These are phyloP conservation scores for Solanum verrucosum DNA, from an alignment of 257 asterid genomes.

Conservation along the genomic window DNA sequence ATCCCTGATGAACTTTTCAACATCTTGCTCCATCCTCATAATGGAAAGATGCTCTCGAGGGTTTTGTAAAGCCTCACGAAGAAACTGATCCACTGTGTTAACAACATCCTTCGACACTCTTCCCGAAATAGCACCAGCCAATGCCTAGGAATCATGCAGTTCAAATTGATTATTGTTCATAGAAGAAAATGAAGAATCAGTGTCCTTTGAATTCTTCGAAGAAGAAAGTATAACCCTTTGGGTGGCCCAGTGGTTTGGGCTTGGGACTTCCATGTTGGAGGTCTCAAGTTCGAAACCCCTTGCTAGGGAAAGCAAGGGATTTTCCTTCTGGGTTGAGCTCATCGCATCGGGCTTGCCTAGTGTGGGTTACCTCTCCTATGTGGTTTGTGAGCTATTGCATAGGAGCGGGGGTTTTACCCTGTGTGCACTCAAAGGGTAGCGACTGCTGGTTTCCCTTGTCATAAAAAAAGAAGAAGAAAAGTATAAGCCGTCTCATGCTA, in stretches of 20 bases:
- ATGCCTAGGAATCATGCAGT: conserved; percentile 16
- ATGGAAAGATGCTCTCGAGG: conserved; percentile 96
- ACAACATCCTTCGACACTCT: conserved; percentile 44
- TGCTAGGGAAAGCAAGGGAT: too few species aligned
- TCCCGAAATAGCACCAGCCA: conserved; percentile 1
- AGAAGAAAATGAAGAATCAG: conserved; percentile 3
- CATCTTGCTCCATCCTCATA: conserved; percentile 92
- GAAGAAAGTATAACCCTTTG: conserved; percentile 45
- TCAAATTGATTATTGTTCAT: conserved; percentile 32
- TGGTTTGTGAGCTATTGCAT: too few species aligned
- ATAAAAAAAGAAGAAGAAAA: neutral
- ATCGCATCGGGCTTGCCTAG: too few species aligned
- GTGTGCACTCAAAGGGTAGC: too few species aligned
- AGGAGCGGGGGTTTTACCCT: too few species aligned
- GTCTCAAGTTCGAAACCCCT: too few species aligned
- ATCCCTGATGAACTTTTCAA: conserved; percentile 81
- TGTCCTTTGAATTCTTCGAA: conserved; percentile 22
- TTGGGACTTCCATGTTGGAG: too few species aligned
- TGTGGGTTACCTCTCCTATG: too few species aligned
- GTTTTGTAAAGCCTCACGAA: conserved; percentile 90
- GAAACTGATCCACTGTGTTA: conserved; percentile 81
- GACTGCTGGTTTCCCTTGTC: too few species aligned
- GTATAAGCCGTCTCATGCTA: conserved; percentile 74
- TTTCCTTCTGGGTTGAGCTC: too few species aligned
- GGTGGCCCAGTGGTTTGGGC: too few species aligned